A percentile compares a stretch with the other conserved stretches of the same genome.
These are phyloP conservation scores for Sicyos baderoa DNA, from an alignment of 306 rosid species.

Conservation along the genomic window DNA sequence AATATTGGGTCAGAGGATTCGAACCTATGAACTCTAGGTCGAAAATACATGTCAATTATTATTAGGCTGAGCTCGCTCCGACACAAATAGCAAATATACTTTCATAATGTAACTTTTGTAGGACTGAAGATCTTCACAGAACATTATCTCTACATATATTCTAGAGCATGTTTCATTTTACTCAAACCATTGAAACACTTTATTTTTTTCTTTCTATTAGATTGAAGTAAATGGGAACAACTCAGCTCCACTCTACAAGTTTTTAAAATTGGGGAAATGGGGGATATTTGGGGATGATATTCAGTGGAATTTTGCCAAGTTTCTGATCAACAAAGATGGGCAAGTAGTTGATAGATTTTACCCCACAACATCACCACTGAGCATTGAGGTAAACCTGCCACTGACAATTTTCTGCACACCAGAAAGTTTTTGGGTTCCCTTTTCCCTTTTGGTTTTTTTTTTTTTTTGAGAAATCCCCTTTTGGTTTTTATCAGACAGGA, in stretches of 20 bases:
- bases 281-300: conserved; percentile 73
- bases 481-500: background rate
- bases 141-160: background rate
- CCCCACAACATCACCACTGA: conserved; percentile 80
- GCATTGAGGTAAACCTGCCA: conserved; percentile 54
- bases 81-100: no score
- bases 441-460: no score
- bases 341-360: conserved; percentile 62
- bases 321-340: conserved; percentile 66
- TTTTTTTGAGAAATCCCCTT: no score
- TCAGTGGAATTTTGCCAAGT: conserved; percentile 86
- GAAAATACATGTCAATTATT: no score
- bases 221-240: conserved; percentile 74
- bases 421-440: background rate
- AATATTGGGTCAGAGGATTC: no score
- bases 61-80: no score
- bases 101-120: no score
- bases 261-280: conserved; percentile 64
- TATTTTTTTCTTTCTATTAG: conserved; percentile 27
- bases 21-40: no score
- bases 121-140: background rate
- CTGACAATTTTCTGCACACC: background rate
- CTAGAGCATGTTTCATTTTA: background rate
- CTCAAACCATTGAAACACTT: background rate
- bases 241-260: conserved; percentile 60